Conservation (phyloP, 192 early-diverging fungal species). For the Chytriomyces confervae region DNA sequence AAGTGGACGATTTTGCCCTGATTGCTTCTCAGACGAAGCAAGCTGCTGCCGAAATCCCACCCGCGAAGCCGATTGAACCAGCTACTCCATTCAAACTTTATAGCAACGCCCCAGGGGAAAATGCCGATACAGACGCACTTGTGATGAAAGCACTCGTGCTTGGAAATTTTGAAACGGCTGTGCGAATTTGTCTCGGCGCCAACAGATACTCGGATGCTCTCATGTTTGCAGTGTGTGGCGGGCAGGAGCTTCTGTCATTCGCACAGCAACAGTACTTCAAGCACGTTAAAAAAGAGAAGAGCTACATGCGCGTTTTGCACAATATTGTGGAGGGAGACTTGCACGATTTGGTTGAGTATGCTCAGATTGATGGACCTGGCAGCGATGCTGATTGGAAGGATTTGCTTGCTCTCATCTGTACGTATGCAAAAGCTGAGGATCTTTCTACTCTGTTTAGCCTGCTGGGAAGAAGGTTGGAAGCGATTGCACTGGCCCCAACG, state of each 20-base stretch:
- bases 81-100: conserved; percentile 53
- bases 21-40: conserved; percentile 50
- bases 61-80: not conserved
- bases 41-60: not conserved
- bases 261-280: conserved; percentile 89
- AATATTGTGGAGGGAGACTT: conserved; percentile 80
- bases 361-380: conserved; percentile 61
- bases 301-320: conserved; percentile 86
- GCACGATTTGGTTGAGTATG: conserved; percentile 77
- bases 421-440: conserved; percentile 89
- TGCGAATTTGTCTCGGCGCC: conserved; percentile 81
- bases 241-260: conserved; percentile 71
- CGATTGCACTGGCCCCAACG: not conserved
- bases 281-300: conserved; percentile 64
- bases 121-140: conserved; percentile 76
- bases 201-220: conserved; percentile 87
- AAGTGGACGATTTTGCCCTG: conserved; percentile 55
- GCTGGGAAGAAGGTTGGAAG: conserved; percentile 54
- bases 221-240: conserved; percentile 89
- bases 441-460: conserved; percentile 39
- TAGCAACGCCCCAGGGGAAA: conserved; percentile 45
- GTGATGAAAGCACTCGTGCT: conserved; percentile 87
- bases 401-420: conserved; percentile 90
- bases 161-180: conserved; percentile 93
- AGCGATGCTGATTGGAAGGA: conserved; percentile 81